A percentile compares a stretch with the other conserved stretches of the same genome.
These are phyloP conservation scores for Hygrophorus pudorinus DNA, from an alignment of 768 basidiomycete genomes.

Conservation along the genomic window DNA sequence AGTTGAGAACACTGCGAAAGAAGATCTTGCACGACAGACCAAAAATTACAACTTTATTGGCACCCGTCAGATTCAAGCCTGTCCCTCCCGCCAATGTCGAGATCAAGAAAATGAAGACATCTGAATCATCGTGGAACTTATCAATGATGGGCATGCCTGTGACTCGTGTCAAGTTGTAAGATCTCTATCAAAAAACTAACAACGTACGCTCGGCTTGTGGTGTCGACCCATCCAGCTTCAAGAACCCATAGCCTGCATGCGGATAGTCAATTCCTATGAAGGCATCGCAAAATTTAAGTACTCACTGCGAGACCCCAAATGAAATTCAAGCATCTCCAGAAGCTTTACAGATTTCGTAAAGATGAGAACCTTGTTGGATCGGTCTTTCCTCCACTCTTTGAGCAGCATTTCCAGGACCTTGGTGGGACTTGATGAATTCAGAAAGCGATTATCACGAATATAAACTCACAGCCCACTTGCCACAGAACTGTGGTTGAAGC, in stretches of 20 bases:
- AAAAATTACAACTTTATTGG: constrained; percentile 92
- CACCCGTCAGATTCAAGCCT: constrained; percentile 82
- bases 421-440: background rate
- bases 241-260: constrained; percentile 42
- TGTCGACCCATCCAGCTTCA: constrained; percentile 75
- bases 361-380: constrained; percentile 78
- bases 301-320: constrained; percentile 27
- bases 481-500: constrained; percentile 59
- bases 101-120: constrained; percentile 76
- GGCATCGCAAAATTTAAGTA: background rate
- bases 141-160: constrained; percentile 84
- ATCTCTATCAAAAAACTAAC: background rate
- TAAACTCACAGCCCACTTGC: constrained; percentile 74
- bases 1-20: constrained; percentile 4
- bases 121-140: constrained; percentile 63
- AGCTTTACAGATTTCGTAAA: constrained; percentile 92
- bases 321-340: constrained; percentile 75
- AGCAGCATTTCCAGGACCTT: constrained; percentile 64
- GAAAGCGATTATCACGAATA: background rate
- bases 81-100: constrained; percentile 90
- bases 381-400: constrained; percentile 53
- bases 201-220: constrained; percentile 55
- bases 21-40: constrained; percentile 30
- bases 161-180: background rate
- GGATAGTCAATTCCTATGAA: background rate